phyloP scores from a whole-genome alignment of 305 asterid species.

The Solanum hybrid region DNA sequence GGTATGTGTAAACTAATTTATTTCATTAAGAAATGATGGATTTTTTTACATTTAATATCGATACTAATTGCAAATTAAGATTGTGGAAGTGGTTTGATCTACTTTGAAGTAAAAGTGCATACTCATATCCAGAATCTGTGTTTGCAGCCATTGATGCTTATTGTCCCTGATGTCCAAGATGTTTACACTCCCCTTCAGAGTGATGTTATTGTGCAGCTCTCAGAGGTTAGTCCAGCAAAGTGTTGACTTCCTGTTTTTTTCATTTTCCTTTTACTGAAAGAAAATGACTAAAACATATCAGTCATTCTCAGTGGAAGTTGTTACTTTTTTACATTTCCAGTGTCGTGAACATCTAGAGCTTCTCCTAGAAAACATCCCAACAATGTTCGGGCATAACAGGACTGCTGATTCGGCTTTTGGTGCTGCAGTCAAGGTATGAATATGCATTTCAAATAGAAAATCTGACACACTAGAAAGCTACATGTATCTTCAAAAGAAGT shows the following conservation, averaged over 20 bases:
- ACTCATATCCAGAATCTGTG: neutral
- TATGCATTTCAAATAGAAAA: neutral
- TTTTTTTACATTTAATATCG: too few species aligned
- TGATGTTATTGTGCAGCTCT: slow-evolving; percentile 80
- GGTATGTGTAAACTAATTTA: neutral
- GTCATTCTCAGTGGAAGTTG: neutral
- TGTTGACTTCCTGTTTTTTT: slow-evolving; percentile 11
- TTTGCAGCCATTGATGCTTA: slow-evolving; percentile 94
- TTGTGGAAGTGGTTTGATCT: neutral
- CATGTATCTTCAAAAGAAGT: neutral
- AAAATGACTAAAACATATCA: neutral
- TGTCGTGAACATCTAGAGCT: slow-evolving; percentile 81
- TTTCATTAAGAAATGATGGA: neutral
- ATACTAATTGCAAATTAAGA: neutral
- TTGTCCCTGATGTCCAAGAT: slow-evolving; percentile 92
- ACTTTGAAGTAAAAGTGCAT: neutral
- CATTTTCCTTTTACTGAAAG: neutral
- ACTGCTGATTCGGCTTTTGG: slow-evolving; percentile 91
- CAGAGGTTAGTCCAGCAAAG: slow-evolving; percentile 59
- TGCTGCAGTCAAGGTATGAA: slow-evolving; percentile 82
- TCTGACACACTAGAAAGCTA: neutral
- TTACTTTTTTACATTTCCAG: slow-evolving; percentile 34
- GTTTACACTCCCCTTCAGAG: slow-evolving; percentile 92
- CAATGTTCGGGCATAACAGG: slow-evolving; percentile 70
- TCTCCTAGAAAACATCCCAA: slow-evolving; percentile 79